These are phyloP conservation scores for Hypoxylon sp. DNA, from an alignment of 2,329 filamentous ascomycete species.

Conservation along the genomic window DNA sequence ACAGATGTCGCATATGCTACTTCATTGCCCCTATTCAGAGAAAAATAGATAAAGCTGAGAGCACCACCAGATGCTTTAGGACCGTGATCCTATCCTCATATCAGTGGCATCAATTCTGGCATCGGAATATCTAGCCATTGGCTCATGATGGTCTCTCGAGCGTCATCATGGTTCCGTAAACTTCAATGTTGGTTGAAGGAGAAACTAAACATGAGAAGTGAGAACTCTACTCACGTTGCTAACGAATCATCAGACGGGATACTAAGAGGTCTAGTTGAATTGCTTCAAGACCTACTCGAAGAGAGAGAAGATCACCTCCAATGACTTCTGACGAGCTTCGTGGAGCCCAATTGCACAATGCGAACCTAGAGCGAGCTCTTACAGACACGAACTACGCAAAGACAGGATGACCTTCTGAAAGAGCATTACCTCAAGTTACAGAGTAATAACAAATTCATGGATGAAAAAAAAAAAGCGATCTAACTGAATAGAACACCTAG, in stretches of 20 bases:
- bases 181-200: background rate
- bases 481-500: background rate
- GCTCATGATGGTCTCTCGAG: background rate
- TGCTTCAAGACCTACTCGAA: background rate
- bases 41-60: background rate
- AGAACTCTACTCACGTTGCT: background rate
- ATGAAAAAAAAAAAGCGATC: background rate
- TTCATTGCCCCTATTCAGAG: background rate
- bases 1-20: background rate
- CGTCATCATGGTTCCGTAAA: background rate
- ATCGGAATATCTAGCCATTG: background rate
- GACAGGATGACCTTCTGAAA: background rate
- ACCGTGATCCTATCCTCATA: background rate
- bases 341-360: background rate
- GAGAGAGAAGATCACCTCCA: background rate
- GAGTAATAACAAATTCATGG: background rate
- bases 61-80: background rate
- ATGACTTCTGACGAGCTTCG: background rate
- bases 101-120: too few relatives aligned
- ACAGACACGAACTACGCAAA: background rate
- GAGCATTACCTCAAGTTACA: background rate
- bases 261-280: background rate
- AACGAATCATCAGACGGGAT: background rate
- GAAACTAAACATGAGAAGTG: background rate
- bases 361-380: background rate